Evolutionary conservation across 495 filamentous ascomycete genomes (phyloP).

Genomic region (Aspergillus diversus): DNA sequence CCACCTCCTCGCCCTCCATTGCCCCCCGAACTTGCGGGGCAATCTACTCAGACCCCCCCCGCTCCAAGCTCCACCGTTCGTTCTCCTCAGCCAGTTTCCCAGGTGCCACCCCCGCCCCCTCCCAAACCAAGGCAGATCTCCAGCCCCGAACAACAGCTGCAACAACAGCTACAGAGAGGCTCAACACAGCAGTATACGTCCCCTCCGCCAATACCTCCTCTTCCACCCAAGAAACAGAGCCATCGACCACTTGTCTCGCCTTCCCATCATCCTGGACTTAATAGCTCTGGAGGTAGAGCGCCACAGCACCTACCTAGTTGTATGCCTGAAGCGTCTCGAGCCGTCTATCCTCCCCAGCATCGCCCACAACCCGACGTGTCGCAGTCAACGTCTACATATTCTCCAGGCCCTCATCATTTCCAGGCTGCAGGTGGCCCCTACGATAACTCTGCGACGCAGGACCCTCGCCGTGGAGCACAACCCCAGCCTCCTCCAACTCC

Average conservation of each 20-base stretch:
- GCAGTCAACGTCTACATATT: slow-evolving; percentile 23
- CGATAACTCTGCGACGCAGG: slow-evolving; percentile 14
- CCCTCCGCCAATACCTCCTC: slow-evolving; percentile 42
- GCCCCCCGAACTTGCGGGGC: slow-evolving; percentile 61
- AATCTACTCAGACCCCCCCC: slow-evolving; percentile 19
- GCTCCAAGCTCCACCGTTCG: slow-evolving; percentile 4
- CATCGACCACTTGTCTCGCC: slow-evolving; percentile 22
- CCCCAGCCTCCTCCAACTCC: slow-evolving; percentile 26
- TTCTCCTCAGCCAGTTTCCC: slow-evolving; percentile 16
- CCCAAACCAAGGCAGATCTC: slow-evolving; percentile 35
- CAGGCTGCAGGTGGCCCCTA: slow-evolving; percentile 21
- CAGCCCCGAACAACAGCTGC: slow-evolving; percentile 16
- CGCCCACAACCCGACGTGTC: slow-evolving; percentile 18
- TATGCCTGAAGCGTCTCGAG: slow-evolving; percentile 4
- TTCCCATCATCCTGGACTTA: slow-evolving; percentile 11
- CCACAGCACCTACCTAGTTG: slow-evolving; percentile 23
- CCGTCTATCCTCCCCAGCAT: not conserved
- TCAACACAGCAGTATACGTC: slow-evolving; percentile 34
- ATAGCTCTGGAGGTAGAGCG: slow-evolving; percentile 18
- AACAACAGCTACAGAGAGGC: slow-evolving; percentile 26
- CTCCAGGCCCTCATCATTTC: slow-evolving; percentile 23
- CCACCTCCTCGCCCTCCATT: slow-evolving; percentile 70
- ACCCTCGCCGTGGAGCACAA: slow-evolving; percentile 20
- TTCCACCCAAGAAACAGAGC: slow-evolving; percentile 45
- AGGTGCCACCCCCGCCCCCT: slow-evolving; percentile 44